Percentiles rank a stretch among this genome's conserved stretches.
Conservation (phyloP, 2,329 filamentous ascomycete species). For the Fusarium mexicanum region DNA sequence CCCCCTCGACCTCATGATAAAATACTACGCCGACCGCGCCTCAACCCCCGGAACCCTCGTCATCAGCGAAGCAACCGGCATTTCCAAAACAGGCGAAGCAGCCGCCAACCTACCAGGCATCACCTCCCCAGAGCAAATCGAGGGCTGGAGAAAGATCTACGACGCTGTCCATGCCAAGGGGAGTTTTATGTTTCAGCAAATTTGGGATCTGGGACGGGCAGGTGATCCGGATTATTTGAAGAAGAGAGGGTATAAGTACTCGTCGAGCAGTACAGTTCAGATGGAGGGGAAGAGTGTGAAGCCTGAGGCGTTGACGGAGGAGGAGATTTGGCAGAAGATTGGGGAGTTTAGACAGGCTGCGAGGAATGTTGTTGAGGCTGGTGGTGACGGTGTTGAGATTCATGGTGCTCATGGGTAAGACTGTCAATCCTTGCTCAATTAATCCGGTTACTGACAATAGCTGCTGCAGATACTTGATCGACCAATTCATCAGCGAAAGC, state of each 20-base stretch:
- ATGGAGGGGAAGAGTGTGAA: conserved; percentile 35
- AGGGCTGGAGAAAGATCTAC: conserved; percentile 68
- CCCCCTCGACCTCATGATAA: conserved; percentile 44
- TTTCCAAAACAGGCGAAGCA: conserved; percentile 43
- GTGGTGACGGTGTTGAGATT: conserved; percentile 76
- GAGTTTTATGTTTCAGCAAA: conserved; percentile 69
- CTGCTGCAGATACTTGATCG: conserved; percentile 57
- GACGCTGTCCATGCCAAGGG: conserved; percentile 71
- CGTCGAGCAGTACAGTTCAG: conserved; percentile 37
- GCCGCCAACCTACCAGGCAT: conserved; percentile 63
- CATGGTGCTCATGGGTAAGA: conserved; percentile 64
- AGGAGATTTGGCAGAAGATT: conserved; percentile 73
- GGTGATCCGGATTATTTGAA: conserved; percentile 26
- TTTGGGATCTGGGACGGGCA: conserved; percentile 71
- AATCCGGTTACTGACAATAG: fast-evolving
- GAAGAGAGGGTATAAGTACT: conserved; percentile 42
- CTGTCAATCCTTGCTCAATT: fast-evolving
- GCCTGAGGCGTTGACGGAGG: conserved; percentile 59
- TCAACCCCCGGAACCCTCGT: conserved; percentile 54
- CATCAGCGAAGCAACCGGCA: conserved; percentile 59
- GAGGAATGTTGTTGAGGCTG: conserved; percentile 66
- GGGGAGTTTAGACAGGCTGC: conserved; percentile 65
- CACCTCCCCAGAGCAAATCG: conserved; percentile 64
- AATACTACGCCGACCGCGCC: conserved; percentile 59
- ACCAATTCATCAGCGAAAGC: conserved; percentile 67